Evolutionary conservation across 148 eudicot genomes (phyloP), one percentile per base, ranked within the genome.

Genomic region (Hydrangea macrophylla): DNA sequence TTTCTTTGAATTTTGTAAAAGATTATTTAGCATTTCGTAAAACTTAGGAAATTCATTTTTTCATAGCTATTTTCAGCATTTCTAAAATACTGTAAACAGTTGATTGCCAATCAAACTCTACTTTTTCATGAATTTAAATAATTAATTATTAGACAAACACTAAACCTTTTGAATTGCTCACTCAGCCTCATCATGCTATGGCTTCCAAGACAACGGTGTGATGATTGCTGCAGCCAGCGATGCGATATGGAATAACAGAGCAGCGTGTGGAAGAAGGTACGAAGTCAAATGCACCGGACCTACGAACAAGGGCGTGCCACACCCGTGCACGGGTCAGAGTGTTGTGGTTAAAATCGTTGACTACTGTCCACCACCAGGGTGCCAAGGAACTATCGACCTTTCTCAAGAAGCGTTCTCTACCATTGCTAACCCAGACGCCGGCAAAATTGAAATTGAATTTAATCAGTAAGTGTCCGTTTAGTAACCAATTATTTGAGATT

Each of bases 281-380:
- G 40, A 45, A 27, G 82, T 74, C 32, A 70, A 33, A 35, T 79
- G 82, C 75, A 70, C 60, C 0, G 78, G 82, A 0, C 60, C 75
- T 2, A 67, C 78, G 6, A 65, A 65, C n/a, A 55, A 66, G 9
- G 73, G 73, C 2, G 60, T 32, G 20, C 76, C 81, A 20, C 73
- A 73, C 23, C 81, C 81, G 15, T 68, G 81, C 60, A 39, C 31
- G 10, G 58, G 77, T 5, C 32, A 33, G 8, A 64, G 66, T 0
- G 70, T 78, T 0, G 61, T 13, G 0, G 82, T 78, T 27, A 78
- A 64, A 23, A 71, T 74, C 32, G 75, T 74, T 1, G 82, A 79
- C 28, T 71, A 61, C 37, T 75, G 79, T 55, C 73, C 78, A 31
- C 27, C 27, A 13, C 24, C n/a, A n/a, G n/a, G 64, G 20, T 73